A percentile compares a stretch with the other conserved stretches of the same genome.
These are phyloP conservation scores for Podospora australis DNA, from an alignment of 495 filamentous ascomycete genomes.

Conservation along the genomic window DNA sequence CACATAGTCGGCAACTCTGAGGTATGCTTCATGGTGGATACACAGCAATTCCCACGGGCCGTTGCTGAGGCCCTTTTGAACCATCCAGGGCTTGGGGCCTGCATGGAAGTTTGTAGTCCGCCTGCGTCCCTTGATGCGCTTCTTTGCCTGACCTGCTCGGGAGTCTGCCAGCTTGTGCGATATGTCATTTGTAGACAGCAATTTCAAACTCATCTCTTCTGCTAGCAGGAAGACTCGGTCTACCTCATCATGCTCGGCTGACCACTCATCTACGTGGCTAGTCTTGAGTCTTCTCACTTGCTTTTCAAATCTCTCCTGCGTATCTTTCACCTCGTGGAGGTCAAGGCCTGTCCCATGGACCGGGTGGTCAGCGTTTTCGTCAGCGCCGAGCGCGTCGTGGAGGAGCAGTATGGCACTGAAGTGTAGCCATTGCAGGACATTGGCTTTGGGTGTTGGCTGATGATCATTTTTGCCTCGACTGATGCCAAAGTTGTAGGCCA, in stretches of 20 bases:
- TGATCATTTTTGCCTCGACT: constrained; percentile 5
- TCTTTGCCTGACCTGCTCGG: constrained; percentile 2
- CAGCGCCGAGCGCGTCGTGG: constrained; percentile 7
- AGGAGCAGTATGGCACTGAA: constrained; percentile 15
- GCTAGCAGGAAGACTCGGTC: constrained; percentile 11
- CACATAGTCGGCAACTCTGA: constrained; percentile 4
- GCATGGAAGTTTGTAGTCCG: constrained; percentile 13
- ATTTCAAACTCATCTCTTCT: constrained; percentile 12
- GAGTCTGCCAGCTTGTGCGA: constrained; percentile 10
- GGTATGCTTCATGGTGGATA: constrained; percentile 12
- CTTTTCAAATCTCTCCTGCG: constrained; percentile 11
- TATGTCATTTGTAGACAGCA: neutral
- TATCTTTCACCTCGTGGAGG: neutral
- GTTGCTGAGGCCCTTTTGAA: constrained; percentile 3
- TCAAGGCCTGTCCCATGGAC: too few relatives aligned
- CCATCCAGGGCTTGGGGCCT: constrained; percentile 13
- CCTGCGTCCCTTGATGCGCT: constrained; percentile 3
- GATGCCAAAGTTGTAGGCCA: constrained; percentile 17
- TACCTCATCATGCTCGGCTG: constrained; percentile 12
- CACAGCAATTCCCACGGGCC: constrained; percentile 14
- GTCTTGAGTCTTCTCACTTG: constrained; percentile 13
- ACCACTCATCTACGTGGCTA: constrained; percentile 9
- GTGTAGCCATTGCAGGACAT: constrained; percentile 14
- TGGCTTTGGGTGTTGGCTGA: constrained; percentile 13
- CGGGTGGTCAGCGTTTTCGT: neutral